These are phyloP conservation scores for Endogone sp. DNA, from an alignment of 192 early-diverging fungal species.

Conservation along the genomic window DNA sequence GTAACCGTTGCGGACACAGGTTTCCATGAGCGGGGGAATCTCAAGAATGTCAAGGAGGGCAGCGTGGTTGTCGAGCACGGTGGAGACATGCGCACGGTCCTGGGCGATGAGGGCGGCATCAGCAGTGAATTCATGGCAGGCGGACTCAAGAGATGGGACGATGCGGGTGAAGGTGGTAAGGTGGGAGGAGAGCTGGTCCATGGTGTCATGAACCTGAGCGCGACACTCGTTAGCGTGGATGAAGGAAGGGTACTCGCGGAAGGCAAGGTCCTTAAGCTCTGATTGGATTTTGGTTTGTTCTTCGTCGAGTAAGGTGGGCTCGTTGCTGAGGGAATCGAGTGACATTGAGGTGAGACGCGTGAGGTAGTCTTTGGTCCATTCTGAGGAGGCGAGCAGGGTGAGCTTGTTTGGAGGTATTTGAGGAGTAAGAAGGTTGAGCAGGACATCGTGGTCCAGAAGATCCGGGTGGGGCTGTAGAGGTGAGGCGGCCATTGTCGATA, in stretches of 20 bases:
- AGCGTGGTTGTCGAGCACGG: conserved; percentile 49
- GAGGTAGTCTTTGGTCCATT: conserved; percentile 60
- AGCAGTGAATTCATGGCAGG: conserved; percentile 38
- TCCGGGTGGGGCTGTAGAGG: background rate
- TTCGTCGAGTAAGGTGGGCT: conserved; percentile 48
- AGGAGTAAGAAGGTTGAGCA: background rate
- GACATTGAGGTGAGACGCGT: conserved; percentile 57
- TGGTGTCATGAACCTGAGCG: conserved; percentile 39
- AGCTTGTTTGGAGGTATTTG: background rate
- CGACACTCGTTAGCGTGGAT: conserved; percentile 60
- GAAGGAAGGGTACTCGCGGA: conserved; percentile 63
- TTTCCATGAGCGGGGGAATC: conserved; percentile 79
- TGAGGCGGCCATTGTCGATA: no score
- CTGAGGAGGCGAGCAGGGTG: conserved; percentile 2
- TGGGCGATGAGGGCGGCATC: conserved; percentile 26
- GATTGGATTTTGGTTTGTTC: conserved; percentile 50
- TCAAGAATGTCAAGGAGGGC: conserved; percentile 68
- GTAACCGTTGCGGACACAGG: conserved; percentile 73
- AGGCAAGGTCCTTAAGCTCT: conserved; percentile 62
- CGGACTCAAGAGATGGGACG: conserved; percentile 44
- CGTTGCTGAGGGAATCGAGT: conserved; percentile 50
- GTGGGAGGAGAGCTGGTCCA: conserved; percentile 42
- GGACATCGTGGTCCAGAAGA: background rate
- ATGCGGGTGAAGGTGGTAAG: conserved; percentile 39
- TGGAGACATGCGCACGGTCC: conserved; percentile 17